These are phyloP conservation scores for Mucor mucedo DNA, from an alignment of 371 early-diverging fungal genomes.

Conservation along the genomic window DNA sequence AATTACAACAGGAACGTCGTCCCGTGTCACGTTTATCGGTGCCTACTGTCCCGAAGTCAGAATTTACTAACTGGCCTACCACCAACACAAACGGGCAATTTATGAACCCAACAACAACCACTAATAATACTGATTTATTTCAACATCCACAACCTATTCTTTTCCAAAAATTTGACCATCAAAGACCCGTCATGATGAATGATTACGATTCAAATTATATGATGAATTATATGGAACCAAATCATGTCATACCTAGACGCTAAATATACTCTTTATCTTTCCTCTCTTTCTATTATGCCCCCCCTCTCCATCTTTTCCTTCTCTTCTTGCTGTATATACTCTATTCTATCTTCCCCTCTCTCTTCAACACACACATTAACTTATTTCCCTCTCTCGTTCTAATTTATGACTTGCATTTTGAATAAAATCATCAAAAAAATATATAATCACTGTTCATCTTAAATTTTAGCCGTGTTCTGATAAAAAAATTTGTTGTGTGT, in stretches of 20 bases:
- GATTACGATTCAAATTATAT: slow-evolving; percentile 1
- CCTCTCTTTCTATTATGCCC: slow-evolving; percentile 1
- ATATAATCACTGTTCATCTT: too few relatives aligned
- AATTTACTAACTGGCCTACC: slow-evolving; percentile 13
- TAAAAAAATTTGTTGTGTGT: too few relatives aligned
- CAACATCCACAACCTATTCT: slow-evolving; percentile 4
- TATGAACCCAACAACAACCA: neutral
- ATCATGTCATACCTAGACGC: slow-evolving; percentile 16
- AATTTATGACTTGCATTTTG: neutral
- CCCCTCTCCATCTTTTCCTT: neutral
- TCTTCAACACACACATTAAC: neutral
- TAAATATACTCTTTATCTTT: slow-evolving; percentile 7
- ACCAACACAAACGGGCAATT: neutral
- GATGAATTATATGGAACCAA: slow-evolving; percentile 2
- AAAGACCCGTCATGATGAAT: neutral
- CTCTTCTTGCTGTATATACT: slow-evolving; percentile 2
- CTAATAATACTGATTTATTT: neutral
- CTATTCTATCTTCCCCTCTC: neutral
- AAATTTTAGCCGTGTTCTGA: too few relatives aligned
- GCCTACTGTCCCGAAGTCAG: slow-evolving; percentile 15
- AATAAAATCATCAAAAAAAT: too few relatives aligned
- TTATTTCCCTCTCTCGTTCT: neutral
- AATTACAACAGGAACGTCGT: neutral
- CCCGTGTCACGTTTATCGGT: slow-evolving; percentile 24
- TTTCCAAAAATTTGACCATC: slow-evolving; percentile 8